Base-by-base conservation (phyloP, 805 yeast species). In the Wickerhamiella azyma region DNA sequence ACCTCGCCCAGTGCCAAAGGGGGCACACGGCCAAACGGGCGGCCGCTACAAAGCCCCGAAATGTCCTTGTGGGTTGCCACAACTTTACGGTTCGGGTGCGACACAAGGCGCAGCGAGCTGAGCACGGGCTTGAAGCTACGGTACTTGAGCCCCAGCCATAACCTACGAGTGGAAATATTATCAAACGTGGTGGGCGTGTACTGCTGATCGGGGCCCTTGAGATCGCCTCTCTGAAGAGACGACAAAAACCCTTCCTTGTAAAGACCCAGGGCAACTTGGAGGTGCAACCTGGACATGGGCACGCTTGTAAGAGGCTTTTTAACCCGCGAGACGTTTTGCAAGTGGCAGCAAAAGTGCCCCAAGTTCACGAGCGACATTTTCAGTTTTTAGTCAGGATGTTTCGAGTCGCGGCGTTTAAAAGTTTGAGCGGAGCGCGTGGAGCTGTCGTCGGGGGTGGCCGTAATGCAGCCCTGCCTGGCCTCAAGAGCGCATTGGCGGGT, bases 101-200 rank as follows among this genome's bases (percentile, higher is more conserved):
- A 81, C 26, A 92, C 76, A 54, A 89, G 69, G 26, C 75, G 70
- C 55, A 86, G 75, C 46, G 76, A 72, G 53, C 77, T 71, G 52
- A 92, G 69, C 14, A 92, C 94, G 0, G 96, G 81, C 53, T 71
- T 68, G 58, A 80, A 76, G 52, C 85, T 76, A 59, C 89, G 76
- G 63, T 92, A 92, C 62, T 92, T 92, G 61, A 92, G 68, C 2
- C 88, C 94, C 17, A 92, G 63, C 98, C 98, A 92, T 43, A 92
- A 71, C 54, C 94, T 73, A 58, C 97, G 77, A 1, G 88, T 74
- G 16, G 94, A 65, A 26, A 92, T 76, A 59, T 89, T 88, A 59
- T 84, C 94, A 29, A 81, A 86, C 0, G 97, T 86, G 3, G 76
- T 77, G 0, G 88, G 81, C 1, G 67, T 67, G 39, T 67, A 60